Evolutionary conservation across 2,329 filamentous ascomycete genomes (phyloP), one percentile per base, ranked within the genome.

Genomic region (Plectosphaerella cucumerina): DNA sequence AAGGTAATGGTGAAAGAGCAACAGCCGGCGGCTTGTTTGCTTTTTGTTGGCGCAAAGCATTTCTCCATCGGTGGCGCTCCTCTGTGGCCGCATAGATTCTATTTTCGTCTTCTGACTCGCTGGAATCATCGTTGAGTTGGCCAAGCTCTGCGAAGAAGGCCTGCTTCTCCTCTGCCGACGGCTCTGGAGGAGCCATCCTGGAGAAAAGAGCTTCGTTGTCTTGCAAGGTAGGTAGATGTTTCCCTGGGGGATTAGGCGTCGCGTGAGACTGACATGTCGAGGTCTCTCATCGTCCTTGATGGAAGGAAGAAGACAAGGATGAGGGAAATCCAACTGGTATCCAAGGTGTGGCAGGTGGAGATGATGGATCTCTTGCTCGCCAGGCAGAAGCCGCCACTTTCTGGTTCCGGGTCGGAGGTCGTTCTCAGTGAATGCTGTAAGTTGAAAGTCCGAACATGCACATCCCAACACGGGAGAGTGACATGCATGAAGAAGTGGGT

Each of bases 141-240:
- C 68, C 62, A 1, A 80, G 60, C n/a, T 62, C 61, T n/a, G 65
- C 56, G 55, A 80, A 81, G 53, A 75, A 77, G 0, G 66, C 71
- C 20, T 62, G 44, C 58, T 81, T 81, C 34, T 74, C 71, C 47
- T 66, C 58, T 6, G 73, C 53, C 10, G 62, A 48, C 15, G 51
- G 47, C 42, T 51, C 52, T 21, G 42, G 31, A 37, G 44, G 26
- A 33, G 33, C 33, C 65, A 67, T 67, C 50, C 5, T 20, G 39
- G n/a, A 4, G 17, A 18, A 18, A 5, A 17, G 4, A 4, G 10
- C n/a, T 5, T 17, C 8, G 26, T 31, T 31, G 26, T 31, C 26
- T 31, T 10, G 26, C 26, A 11, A 31, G 26, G 23, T 26, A 26
- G 26, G 26, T 31, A 31, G n/a, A n/a, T n/a, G n/a, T 31, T 11